Conservation (phyloP, 495 filamentous ascomycete species). For the Aspergillus biplanus region DNA sequence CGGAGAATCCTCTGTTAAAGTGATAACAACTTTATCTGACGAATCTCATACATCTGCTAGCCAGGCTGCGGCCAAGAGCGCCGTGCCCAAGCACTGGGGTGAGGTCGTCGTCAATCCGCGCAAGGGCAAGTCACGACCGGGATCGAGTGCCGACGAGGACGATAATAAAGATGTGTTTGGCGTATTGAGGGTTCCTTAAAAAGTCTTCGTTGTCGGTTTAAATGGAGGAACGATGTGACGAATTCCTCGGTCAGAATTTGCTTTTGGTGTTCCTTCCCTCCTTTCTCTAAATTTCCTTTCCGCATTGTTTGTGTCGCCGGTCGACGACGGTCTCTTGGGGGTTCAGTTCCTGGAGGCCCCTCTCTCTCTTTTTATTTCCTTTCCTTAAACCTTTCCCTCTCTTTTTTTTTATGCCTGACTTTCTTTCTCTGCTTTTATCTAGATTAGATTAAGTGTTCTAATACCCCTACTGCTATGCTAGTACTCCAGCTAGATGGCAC, state of each 20-base stretch:
- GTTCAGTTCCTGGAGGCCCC: background rate
- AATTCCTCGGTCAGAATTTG: conserved; percentile 13
- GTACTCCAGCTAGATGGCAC: background rate
- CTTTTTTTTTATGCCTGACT: conserved; percentile 9
- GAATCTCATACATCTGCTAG: conserved; percentile 5
- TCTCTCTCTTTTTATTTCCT: conserved; percentile 10
- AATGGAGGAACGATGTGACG: conserved; percentile 17
- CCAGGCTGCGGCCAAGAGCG: conserved; percentile 25
- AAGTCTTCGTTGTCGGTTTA: background rate
- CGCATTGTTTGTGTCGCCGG: conserved; percentile 20
- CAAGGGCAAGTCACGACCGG: conserved; percentile 40
- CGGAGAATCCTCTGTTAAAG: conserved; percentile 26
- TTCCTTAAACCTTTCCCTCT: background rate
- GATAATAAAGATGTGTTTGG: conserved; percentile 47
- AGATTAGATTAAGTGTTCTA: conserved; percentile 7
- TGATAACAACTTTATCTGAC: conserved; percentile 27
- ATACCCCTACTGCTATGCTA: conserved; percentile 6
- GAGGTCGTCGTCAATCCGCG: conserved; percentile 51
- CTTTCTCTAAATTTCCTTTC: conserved; percentile 1
- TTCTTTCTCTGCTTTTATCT: background rate
- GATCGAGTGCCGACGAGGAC: conserved; percentile 30
- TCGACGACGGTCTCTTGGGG: conserved; percentile 21
- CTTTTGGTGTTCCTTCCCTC: conserved; percentile 7
- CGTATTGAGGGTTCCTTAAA: conserved; percentile 45
- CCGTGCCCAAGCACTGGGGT: conserved; percentile 51